Percentiles rank a stretch among this genome's conserved stretches.
These are phyloP conservation scores for Euphrasia confusa DNA, from an alignment of 257 asterid species.

Conservation along the genomic window DNA sequence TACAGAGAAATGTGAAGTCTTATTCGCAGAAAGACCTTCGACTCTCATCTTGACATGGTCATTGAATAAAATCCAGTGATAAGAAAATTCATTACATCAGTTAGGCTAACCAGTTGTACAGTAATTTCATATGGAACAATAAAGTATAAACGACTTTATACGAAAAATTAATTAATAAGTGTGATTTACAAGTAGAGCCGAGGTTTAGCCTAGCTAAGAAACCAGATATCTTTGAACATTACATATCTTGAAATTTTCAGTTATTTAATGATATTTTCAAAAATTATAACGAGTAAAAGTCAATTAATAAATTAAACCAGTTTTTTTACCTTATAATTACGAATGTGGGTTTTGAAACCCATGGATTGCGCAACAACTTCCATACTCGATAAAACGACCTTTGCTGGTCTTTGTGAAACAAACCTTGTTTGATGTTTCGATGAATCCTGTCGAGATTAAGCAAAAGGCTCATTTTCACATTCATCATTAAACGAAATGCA, in stretches of 20 bases:
- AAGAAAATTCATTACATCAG: slow-evolving; percentile 2
- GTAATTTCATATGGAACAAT: slow-evolving; percentile 1
- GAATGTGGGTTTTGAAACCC: slow-evolving; percentile 98
- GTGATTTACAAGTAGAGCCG: neutral
- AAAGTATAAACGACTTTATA: neutral
- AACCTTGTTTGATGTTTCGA: slow-evolving; percentile 78
- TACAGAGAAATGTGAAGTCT: slow-evolving; percentile 83
- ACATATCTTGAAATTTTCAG: too few species aligned
- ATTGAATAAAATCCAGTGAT: slow-evolving; percentile 15
- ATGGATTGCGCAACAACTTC: slow-evolving; percentile 98
- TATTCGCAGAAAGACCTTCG: slow-evolving; percentile 81
- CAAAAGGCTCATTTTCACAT: neutral
- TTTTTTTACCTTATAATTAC: slow-evolving; percentile 72
- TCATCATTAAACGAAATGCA: neutral
- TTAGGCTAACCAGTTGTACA: neutral
- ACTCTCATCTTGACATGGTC: slow-evolving; percentile 67
- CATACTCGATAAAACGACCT: slow-evolving; percentile 84
- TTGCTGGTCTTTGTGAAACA: slow-evolving; percentile 87
- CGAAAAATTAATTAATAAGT: neutral
- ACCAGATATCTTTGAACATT: neutral
- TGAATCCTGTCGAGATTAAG: slow-evolving; percentile 52
- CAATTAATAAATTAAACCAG: neutral
- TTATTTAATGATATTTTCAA: too few species aligned
- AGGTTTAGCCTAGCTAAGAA: neutral
- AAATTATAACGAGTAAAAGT: neutral